Evolutionary conservation across 768 basidiomycete genomes (phyloP), one percentile per base, ranked within the genome.

Genomic region (Boletus vinaceobasis): DNA sequence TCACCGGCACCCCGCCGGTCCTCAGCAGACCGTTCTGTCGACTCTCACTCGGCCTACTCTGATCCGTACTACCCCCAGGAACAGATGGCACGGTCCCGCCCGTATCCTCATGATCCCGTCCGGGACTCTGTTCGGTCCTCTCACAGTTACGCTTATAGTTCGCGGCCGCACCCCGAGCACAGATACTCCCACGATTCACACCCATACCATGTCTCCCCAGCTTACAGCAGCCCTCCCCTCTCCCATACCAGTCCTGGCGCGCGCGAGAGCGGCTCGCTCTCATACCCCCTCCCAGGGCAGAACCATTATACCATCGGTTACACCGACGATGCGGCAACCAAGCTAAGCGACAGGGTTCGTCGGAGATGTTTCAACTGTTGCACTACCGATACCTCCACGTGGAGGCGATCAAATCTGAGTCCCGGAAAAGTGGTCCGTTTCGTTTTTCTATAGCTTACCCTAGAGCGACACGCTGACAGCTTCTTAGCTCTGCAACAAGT

Each of bases 341-440:
- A 91, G 71, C 76, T 90, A 52, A 86, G 82, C 65, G 87, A 90
- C 65, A 79, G 87, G 38, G 85, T 91, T 46, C 79, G 89, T 27
- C 72, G 89, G 36, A 75, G 88, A 44, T 91, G 89, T 70, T 90
- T 87, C 79, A 91, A 91, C 67, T 91, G 89, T 70, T 85, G 86
- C 67, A 90, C 88, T 26, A 90, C 89, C 14, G 89, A 91, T 59
- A 90, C 90, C 32, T 86, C 85, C 47, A 90, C 88, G 26, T 91
- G 89, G 89, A 73, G 89, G 35, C 73, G 89, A 56, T 84, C 82
- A 15, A 89, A 87, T 64, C 79, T 91, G 55, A 85, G 81, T 55
- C 88, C 88, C 1, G 89, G 89, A 27, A 91, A 91, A 80, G 89
- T 91, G 61, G 80, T 79, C 59, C 54, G 80, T 62, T 7, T 35